Evolutionary conservation across 78 protist genomes (phyloP).

Genomic region (Chrysochromulina tobinii): DNA sequence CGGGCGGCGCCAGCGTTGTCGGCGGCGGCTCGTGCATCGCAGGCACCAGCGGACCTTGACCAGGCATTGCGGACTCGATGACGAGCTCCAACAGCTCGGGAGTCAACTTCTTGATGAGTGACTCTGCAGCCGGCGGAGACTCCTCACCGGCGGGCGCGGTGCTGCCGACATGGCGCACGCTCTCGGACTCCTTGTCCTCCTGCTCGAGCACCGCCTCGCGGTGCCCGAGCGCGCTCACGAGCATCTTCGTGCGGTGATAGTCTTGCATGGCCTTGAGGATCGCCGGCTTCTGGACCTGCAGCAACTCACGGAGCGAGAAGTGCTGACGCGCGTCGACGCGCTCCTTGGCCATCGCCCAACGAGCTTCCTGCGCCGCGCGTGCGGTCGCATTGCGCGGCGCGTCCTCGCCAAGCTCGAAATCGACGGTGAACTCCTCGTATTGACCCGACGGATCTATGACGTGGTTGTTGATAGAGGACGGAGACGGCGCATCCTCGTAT

Average conservation of each 20-base stretch:
- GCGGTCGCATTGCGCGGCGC: not conserved
- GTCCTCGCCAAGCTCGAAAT: not conserved
- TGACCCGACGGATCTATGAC: no score
- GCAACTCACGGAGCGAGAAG: not conserved
- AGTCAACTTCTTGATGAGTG: not conserved
- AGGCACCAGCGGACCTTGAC: not conserved
- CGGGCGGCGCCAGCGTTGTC: not conserved
- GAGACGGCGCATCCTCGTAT: no score
- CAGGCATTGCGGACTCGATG: not conserved
- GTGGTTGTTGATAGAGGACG: no score
- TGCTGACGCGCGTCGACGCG: not conserved
- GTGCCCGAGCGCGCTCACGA: not conserved
- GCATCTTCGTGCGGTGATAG: not conserved
- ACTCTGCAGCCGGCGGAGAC: not conserved
- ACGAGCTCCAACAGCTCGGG: not conserved
- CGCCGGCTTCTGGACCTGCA: not conserved
- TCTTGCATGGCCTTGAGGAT: not conserved
- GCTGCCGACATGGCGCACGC: no score
- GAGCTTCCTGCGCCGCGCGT: not conserved
- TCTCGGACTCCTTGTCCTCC: no score
- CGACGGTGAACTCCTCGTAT: not conserved
- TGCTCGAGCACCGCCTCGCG: not conserved
- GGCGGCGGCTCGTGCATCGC: not conserved
- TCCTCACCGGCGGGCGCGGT: no score
- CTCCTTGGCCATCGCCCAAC: not conserved